phyloP scores from a whole-genome alignment of 192 early-diverging fungal genomes.

The Diversispora eburnea region DNA sequence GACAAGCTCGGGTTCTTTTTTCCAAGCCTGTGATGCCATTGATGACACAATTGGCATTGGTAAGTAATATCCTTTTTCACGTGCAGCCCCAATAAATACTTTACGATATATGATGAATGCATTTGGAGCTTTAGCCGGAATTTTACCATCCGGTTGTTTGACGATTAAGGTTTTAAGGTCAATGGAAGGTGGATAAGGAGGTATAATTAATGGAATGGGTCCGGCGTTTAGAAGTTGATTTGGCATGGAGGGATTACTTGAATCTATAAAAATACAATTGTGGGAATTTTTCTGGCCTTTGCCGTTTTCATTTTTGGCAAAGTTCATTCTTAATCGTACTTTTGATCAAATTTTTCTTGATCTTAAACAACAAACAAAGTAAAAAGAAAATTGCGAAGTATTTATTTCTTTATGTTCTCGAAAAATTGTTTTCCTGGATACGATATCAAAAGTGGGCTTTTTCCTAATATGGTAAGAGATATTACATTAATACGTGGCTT shows the following conservation, averaged over 20 bases:
- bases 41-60: slow-evolving; percentile 16
- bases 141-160: background rate
- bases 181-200: background rate
- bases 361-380: no score
- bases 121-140: background rate
- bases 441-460: no score
- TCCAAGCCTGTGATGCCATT: slow-evolving; percentile 8
- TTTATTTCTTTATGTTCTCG: no score
- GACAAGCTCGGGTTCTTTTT: background rate
- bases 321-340: no score
- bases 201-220: background rate
- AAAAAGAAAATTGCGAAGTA: no score
- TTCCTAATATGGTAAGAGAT: no score
- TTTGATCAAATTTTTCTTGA: no score
- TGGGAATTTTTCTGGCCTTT: no score
- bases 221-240: background rate
- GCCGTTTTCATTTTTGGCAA: no score
- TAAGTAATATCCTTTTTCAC: slow-evolving; percentile 1
- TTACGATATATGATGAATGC: slow-evolving; percentile 18
- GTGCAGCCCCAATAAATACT: background rate
- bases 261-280: background rate
- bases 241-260: background rate
- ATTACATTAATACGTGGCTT: no score
- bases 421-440: no score
- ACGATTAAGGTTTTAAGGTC: background rate